Base-by-base conservation (phyloP, 768 basidiomycete species). In the Vararia minispora region DNA sequence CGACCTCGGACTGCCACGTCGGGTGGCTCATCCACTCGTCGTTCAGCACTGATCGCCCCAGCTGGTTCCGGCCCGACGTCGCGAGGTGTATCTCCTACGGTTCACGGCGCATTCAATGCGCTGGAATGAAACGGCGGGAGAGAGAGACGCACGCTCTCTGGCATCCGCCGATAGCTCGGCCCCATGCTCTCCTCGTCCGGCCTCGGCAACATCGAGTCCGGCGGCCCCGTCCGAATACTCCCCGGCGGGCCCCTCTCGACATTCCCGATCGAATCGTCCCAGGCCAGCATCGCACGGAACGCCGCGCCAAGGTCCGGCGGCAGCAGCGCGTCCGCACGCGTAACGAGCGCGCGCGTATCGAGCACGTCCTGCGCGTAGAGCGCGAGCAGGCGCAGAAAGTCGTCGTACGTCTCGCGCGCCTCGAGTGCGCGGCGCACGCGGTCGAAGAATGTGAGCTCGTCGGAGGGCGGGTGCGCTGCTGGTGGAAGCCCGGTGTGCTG, bases 1-100 rank as follows among this genome's bases (percentile, higher is more conserved):
- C 76, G 54, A 94, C 91, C 56, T 98, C 94, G 16, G 90, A 92
- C 7, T 90, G 90, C 88, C 91, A 95, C 1, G 91, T 94, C 3
- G 95, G 94, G 58, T 98, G 94, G 11, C 94, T 95, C 9, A 98
- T 90, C 94, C 95, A 98, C 48, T 82, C 76, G 53, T 98, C 92
- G 55, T 99, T 99, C 32, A 99, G 72, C 21, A 99, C 91, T 21
- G 89, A 90, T 56, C 91, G 86, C 55, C 87, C 92, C 40, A 97
- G 79, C 45, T 89, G 77, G 51, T 97, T 92, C 21, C 95, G 79
- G 9, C 86, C 92, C 3, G 95, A 95, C 56, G 95, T 98, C 20
- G 89, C 85, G 14, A 97, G 61, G 28, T 74, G 71, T 46, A 82
- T 74, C 63, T 98, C 94, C 91, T 95, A 46, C 35, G 44, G 30